Conservation (phyloP, 768 basidiomycete genomes). For the Strobilomyces echinocephalus region DNA sequence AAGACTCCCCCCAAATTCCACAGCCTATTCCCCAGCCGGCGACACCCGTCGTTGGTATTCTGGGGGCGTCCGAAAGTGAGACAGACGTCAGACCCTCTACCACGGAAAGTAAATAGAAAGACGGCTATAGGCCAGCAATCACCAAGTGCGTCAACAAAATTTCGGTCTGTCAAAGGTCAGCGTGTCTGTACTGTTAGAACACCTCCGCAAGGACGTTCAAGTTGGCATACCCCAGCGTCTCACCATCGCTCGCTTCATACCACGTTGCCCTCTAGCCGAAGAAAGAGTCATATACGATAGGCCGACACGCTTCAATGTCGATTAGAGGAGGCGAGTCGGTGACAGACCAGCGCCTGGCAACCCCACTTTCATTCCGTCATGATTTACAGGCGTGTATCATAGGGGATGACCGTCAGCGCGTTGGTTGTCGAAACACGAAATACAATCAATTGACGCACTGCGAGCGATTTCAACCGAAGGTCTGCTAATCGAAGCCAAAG, state of each 20-base stretch:
- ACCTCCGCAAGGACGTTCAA: not conserved
- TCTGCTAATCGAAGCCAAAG: too few relatives aligned
- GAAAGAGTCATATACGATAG: too few relatives aligned
- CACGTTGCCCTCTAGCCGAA: not conserved
- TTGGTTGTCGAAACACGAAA: too few relatives aligned
- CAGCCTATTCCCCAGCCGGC: not conserved
- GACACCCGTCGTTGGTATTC: conserved; percentile 5
- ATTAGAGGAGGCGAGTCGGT: not conserved
- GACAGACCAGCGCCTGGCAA: not conserved
- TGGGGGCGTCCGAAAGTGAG: conserved; percentile 3
- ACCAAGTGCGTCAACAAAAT: too few relatives aligned
- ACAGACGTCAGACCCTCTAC: not conserved
- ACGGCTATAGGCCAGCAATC: too few relatives aligned
- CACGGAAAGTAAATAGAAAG: not conserved
- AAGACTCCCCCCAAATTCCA: not conserved
- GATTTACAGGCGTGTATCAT: not conserved
- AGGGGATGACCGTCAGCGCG: not conserved
- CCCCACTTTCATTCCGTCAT: not conserved
- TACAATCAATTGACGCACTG: not conserved
- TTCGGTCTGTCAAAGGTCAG: not conserved
- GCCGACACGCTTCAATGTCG: not conserved
- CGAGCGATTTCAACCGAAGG: not conserved
- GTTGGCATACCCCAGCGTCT: not conserved
- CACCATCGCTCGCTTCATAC: not conserved
- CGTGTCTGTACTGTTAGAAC: not conserved